Percentiles rank a stretch among this genome's conserved stretches.
Conservation (phyloP, 352 stramenopile species). For the Globisporangium spinosum region DNA sequence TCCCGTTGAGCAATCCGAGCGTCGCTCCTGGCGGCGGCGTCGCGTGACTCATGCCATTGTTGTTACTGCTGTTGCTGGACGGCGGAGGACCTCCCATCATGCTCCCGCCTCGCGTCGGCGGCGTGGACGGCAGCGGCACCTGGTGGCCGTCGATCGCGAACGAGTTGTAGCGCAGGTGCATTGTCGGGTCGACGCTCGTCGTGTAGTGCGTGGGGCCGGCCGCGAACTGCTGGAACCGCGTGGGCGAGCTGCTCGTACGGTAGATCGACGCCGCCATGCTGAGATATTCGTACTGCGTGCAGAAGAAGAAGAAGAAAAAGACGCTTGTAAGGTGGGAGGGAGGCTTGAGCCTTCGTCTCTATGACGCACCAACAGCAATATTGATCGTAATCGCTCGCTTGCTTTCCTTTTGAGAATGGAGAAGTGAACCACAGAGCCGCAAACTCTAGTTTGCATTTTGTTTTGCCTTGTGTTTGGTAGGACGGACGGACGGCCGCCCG, state of each 20-base stretch:
- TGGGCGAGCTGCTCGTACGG: slow-evolving; percentile 37
- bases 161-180: slow-evolving; percentile 53
- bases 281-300: neutral
- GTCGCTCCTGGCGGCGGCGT: slow-evolving; percentile 37
- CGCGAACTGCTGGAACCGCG: slow-evolving; percentile 54
- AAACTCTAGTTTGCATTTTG: neutral
- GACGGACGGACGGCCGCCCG: neutral
- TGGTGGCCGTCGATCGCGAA: slow-evolving; percentile 42
- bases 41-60: slow-evolving; percentile 15
- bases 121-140: slow-evolving; percentile 31
- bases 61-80: slow-evolving; percentile 3
- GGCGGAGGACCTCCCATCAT: neutral
- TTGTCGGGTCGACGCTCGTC: slow-evolving; percentile 35
- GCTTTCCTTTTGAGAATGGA: slow-evolving; percentile 6
- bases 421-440: neutral
- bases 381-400: neutral
- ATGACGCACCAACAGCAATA: neutral
- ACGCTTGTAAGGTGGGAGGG: neutral
- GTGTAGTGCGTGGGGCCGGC: slow-evolving; percentile 60
- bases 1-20: slow-evolving; percentile 29
- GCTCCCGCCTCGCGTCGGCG: slow-evolving; percentile 20
- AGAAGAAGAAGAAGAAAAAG: no score
- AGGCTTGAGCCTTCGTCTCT: neutral
- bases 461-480: neutral
- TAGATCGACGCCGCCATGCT: slow-evolving; percentile 64